Evolutionary conservation across 768 basidiomycete genomes (phyloP), one percentile per base, ranked within the genome.

Genomic region (Pleurotus salmoneostramineus): DNA sequence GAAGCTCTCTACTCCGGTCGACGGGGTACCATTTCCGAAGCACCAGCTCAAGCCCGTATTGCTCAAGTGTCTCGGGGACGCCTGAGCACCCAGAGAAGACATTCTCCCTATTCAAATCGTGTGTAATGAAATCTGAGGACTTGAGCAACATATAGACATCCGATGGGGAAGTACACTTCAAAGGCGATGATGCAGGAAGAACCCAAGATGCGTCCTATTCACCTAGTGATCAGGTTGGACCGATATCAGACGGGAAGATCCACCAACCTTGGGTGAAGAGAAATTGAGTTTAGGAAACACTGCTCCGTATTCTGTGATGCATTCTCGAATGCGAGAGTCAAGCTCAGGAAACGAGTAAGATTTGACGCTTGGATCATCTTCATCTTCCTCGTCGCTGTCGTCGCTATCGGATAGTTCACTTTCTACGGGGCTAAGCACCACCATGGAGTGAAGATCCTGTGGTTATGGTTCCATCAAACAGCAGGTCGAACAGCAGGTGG

Each of bases 271-370:
- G 11, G 95, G 95, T n/a, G 92, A 88, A 5, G 94, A 92, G 74
- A 95, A 97, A 66, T 97, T 98, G 56, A 98, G 84, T 72, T 98
- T 98, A 0, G 95, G 95, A 68, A 98, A 98, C 32, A 96, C 88
- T 5, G 88, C 88, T 2, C 84, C 89, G 69, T 91, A 95, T 57
- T 80, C 71, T 46, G 73, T 64, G n/a, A 97, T 76, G 35, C 78
- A 81, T 11, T 74, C 69, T 50, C 91, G 74, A 60, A 98, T 95
- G 57, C 75, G 74, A 11, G 74, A 72, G 64, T 95, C 93, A n/a
- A 97, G 74, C 47, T 86, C 86, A 0, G 95, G 93, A 66, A 98
- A 95, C 3, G 87, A 75, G 64, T 83, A 92, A 27, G 62, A 71
- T 57, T 62, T 3, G 62, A 63, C 6, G 51, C 52, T 5, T 63